phyloP scores from a whole-genome alignment of 176 grass and related monocot genomes.

The Phoenix roebelenii region DNA sequence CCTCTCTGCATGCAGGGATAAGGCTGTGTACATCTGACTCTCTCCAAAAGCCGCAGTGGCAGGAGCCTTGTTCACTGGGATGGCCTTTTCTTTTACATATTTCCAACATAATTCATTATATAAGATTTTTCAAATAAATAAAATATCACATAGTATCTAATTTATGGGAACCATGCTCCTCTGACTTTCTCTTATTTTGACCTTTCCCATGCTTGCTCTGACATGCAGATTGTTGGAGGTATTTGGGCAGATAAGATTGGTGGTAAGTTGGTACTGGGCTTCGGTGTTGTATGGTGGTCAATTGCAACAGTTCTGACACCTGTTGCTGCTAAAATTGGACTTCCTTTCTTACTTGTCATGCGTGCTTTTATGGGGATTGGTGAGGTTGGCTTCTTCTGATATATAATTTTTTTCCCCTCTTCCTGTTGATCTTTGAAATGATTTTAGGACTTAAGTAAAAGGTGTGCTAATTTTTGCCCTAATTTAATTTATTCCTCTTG shows the following conservation, averaged over 20 bases:
- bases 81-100: no score
- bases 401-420: background rate
- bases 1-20: no score
- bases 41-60: no score
- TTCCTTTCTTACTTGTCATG: slow-evolving; percentile 66
- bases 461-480: no score
- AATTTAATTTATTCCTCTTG: no score
- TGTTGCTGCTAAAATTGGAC: slow-evolving; percentile 76
- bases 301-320: slow-evolving; percentile 85
- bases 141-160: no score
- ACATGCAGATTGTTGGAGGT: slow-evolving; percentile 75
- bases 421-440: background rate
- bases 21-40: no score
- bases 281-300: slow-evolving; percentile 97
- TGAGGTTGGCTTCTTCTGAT: slow-evolving; percentile 55
- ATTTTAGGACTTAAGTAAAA: no score
- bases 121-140: no score
- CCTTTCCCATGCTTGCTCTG: background rate
- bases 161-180: no score
- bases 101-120: no score
- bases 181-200: background rate
- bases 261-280: slow-evolving; percentile 79
- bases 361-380: slow-evolving; percentile 99
- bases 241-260: slow-evolving; percentile 92
- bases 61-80: no score